Evolutionary conservation across 345 rosid species (phyloP).

Genomic region (Hypericum androsaemum): DNA sequence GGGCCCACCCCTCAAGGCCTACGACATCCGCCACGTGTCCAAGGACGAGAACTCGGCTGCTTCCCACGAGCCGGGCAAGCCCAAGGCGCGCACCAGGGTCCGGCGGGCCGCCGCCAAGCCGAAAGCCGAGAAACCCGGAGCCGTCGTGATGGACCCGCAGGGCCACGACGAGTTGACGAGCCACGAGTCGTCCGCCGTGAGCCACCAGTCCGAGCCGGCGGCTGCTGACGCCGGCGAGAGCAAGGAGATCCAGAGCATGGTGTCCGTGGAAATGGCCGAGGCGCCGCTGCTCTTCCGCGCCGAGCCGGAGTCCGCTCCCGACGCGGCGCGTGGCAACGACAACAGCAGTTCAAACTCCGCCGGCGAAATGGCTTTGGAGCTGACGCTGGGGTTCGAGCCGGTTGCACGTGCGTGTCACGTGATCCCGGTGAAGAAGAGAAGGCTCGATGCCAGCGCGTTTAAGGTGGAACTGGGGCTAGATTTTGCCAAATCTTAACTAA

Average conservation of each 20-base stretch:
- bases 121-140: slow-evolving; percentile 13
- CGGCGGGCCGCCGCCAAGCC: slow-evolving; percentile 30
- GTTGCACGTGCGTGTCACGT: slow-evolving; percentile 37
- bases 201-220: slow-evolving; percentile 74
- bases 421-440: slow-evolving; percentile 71
- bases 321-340: no score
- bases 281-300: slow-evolving; percentile 23
- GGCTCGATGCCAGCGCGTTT: slow-evolving; percentile 35
- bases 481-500: neutral
- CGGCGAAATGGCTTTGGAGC: slow-evolving; percentile 29
- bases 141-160: neutral
- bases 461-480: slow-evolving; percentile 55
- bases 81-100: slow-evolving; percentile 41
- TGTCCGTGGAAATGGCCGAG: slow-evolving; percentile 53
- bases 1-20: slow-evolving; percentile 66
- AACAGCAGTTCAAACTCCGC: no score
- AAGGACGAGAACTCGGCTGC: slow-evolving; percentile 59
- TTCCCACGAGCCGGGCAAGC: slow-evolving; percentile 21
- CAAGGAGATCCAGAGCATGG: slow-evolving; percentile 52
- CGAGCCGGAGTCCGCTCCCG: slow-evolving; percentile 16
- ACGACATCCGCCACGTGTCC: slow-evolving; percentile 80
- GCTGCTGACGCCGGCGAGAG: slow-evolving; percentile 42
- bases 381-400: slow-evolving; percentile 57
- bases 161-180: slow-evolving; percentile 40
- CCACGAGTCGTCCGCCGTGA: slow-evolving; percentile 68